These are phyloP conservation scores for Aspergillus sp. DNA, from an alignment of 2,329 filamentous ascomycete species.

Conservation along the genomic window DNA sequence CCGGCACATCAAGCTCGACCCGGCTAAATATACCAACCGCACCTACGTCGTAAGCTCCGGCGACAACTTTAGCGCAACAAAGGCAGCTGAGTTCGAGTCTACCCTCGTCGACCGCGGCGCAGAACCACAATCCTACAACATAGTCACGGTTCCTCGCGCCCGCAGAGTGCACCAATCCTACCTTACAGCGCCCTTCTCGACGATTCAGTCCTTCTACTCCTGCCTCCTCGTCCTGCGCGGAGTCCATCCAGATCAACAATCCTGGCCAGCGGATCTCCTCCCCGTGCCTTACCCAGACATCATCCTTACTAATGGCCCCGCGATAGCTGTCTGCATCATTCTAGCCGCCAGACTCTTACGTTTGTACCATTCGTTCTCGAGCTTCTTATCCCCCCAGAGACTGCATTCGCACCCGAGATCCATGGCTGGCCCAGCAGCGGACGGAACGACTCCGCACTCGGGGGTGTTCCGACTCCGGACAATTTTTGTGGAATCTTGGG, in stretches of 20 bases:
- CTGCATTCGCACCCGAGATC: not conserved
- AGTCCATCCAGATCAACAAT: constrained; percentile 38
- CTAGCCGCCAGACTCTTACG: constrained; percentile 61
- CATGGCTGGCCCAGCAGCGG: constrained; percentile 5
- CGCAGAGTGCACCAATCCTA: constrained; percentile 81
- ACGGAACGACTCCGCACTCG: constrained; percentile 35
- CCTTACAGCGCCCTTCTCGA: constrained; percentile 71
- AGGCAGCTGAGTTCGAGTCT: constrained; percentile 68
- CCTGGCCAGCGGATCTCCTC: constrained; percentile 26
- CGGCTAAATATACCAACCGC: constrained; percentile 62
- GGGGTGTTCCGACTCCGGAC: constrained; percentile 64
- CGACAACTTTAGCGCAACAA: constrained; percentile 71
- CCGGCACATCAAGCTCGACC: constrained; percentile 57
- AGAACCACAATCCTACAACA: constrained; percentile 57
- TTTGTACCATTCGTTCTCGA: constrained; percentile 48
- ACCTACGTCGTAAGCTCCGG: constrained; percentile 82
- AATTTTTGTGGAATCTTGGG: constrained; percentile 92
- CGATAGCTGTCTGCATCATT: constrained; percentile 78
- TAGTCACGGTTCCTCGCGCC: constrained; percentile 74
- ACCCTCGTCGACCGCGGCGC: constrained; percentile 24
- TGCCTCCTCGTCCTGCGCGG: constrained; percentile 62
- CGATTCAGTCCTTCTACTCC: constrained; percentile 66
- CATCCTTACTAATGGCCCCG: constrained; percentile 86
- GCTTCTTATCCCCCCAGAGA: constrained; percentile 1
- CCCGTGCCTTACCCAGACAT: constrained; percentile 66